Base-by-base conservation (phyloP, 2,329 filamentous ascomycete genomes). In the Alternaria sp. region DNA sequence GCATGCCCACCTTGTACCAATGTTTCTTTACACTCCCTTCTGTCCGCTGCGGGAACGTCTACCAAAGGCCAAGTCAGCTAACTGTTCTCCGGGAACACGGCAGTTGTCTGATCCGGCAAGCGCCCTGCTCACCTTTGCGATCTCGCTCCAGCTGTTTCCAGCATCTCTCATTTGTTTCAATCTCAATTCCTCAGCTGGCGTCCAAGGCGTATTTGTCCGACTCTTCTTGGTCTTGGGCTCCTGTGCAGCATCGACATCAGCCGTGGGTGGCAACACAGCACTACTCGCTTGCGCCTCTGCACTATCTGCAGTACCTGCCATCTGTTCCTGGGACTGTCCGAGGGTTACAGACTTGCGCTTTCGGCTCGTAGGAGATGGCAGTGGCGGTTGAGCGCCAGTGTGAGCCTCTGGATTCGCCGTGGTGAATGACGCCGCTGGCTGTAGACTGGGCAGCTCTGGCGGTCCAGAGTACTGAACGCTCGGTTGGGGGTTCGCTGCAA, bases 11-110 rank as follows among this genome's bases (percentile, higher is more conserved):
- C 87, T 98, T 98, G 82, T 99, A 98, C 95, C 96, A 99, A 80
- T 99, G 96, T 83, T 98, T 99, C 86, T 98, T 99, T 21, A 99
- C 96, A 76, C 94, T 97, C 8, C 96, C 96, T 82, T 99, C 96
- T 45, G 96, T 99, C 74, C 96, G 88, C 23, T 89, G 90, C 11
- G 96, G 95, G 78, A 99, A 99, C 3, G 92, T 94, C 92, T 96
- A 69, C 15, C 11, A 47, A 19, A 46, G 32, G 59, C 49, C 49
- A 45, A 50, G 67, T 79, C 64, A 79, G 73, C 65, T 17, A 57
- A 17, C 28, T 57, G 13, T 46, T 28, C 8, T 23, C 6, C 25
- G 8, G n/a, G 23, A 36, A 36, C 30, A 32, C 15, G 23, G 8
- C 30, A 25, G 32, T 47, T 25, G 11, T 52, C 23, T 49, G 49